phyloP scores from a whole-genome alignment of 1,139 yeast genomes.

The Citeromyces hawaiiensis region DNA sequence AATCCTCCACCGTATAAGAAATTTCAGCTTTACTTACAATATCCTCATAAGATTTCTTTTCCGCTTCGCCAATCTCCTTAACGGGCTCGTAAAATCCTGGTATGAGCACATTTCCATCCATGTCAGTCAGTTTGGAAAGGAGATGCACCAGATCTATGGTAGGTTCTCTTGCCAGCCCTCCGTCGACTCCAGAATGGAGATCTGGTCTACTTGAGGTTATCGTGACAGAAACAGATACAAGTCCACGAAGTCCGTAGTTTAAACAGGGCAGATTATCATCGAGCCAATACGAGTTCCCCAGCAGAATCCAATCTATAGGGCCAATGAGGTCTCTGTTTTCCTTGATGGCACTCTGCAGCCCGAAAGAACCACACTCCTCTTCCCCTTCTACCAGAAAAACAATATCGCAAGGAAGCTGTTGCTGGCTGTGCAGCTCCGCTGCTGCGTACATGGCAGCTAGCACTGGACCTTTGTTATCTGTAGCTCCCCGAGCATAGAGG shows the following conservation, averaged over 20 bases:
- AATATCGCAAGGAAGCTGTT: conserved; percentile 54
- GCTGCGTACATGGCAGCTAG: conserved; percentile 85
- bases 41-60: conserved; percentile 45
- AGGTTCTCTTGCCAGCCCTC: conserved; percentile 85
- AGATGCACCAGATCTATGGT: conserved; percentile 72
- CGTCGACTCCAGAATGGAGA: conserved; percentile 93
- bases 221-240: conserved; percentile 64
- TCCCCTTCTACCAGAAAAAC: conserved; percentile 87
- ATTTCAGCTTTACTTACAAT: conserved; percentile 33
- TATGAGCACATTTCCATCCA: conserved; percentile 42
- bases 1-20: conserved; percentile 22
- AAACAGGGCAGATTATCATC: conserved; percentile 83
- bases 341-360: conserved; percentile 57
- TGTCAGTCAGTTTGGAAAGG: conserved; percentile 46
- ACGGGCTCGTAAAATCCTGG: conserved; percentile 64
- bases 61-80: conserved; percentile 39
- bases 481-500: conserved; percentile 82
- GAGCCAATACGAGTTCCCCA: conserved; percentile 90
- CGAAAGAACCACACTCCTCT: conserved; percentile 87
- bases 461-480: conserved; percentile 91
- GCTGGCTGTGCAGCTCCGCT: conserved; percentile 47
- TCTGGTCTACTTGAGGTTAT: conserved; percentile 69
- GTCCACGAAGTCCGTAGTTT: conserved; percentile 90
- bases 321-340: conserved; percentile 43
- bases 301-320: conserved; percentile 71